These are phyloP conservation scores for Yamadazyma kanchanaburiensis DNA, from an alignment of 1,139 yeast genomes.

Conservation along the genomic window DNA sequence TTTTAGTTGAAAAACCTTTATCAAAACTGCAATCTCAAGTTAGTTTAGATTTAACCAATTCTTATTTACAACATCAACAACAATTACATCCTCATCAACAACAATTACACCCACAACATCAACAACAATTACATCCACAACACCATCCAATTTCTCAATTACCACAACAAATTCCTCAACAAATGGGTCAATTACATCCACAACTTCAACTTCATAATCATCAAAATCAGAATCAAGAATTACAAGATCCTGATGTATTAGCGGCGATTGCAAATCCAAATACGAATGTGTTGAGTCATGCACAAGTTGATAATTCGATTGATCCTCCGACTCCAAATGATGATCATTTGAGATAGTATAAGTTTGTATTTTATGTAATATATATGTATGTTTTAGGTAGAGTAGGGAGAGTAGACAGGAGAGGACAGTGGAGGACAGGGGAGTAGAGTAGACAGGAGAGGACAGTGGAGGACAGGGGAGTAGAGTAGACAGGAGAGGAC, in stretches of 20 bases:
- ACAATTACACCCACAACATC: conserved; percentile 8
- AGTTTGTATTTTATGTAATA: conserved; percentile 1
- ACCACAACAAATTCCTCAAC: conserved; percentile 6
- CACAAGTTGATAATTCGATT: conserved; percentile 39
- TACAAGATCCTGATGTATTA: conserved; percentile 43
- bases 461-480: too few relatives aligned
- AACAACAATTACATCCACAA: conserved; percentile 7
- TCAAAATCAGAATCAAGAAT: conserved; percentile 31
- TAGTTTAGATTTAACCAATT: conserved; percentile 7
- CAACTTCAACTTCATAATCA: conserved; percentile 6
- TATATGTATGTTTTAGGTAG: conserved; percentile 3
- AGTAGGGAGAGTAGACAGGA: conserved; percentile 1
- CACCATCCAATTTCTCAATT: conserved; percentile 1
- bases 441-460: neutral
- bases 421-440: neutral
- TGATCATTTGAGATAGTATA: conserved; percentile 19
- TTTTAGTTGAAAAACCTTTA: conserved; percentile 46
- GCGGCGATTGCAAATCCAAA: conserved; percentile 42
- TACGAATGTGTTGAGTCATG: conserved; percentile 27
- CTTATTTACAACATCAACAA: conserved; percentile 12
- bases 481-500: too few relatives aligned
- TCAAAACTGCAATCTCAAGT: conserved; percentile 23
- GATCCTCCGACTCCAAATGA: conserved; percentile 48
- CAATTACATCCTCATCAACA: conserved; percentile 13
- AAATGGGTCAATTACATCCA: conserved; percentile 3